phyloP scores from a whole-genome alignment of 495 filamentous ascomycete species.

The Monascus purpureus region DNA sequence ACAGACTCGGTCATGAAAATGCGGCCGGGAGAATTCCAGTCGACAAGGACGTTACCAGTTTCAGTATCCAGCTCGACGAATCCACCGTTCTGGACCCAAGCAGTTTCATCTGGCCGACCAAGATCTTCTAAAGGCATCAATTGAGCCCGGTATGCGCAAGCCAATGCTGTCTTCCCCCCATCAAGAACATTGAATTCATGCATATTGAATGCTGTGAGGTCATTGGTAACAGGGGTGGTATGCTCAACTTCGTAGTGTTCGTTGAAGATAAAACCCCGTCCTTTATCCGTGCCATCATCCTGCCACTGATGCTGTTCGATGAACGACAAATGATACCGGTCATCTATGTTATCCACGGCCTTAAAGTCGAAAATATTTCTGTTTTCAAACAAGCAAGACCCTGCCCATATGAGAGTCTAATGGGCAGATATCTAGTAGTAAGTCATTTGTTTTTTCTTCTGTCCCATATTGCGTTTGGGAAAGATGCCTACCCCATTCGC shows the following conservation, averaged over 20 bases:
- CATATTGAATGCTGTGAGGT: conserved; percentile 23
- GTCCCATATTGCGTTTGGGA: background rate
- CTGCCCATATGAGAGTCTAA: conserved; percentile 23
- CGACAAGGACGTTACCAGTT: conserved; percentile 24
- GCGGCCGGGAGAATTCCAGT: conserved; percentile 29
- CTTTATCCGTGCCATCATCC: conserved; percentile 14
- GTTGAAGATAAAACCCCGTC: conserved; percentile 16
- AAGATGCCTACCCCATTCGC: conserved; percentile 4
- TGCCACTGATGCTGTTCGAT: conserved; percentile 18
- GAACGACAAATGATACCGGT: conserved; percentile 25
- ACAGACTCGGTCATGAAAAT: conserved; percentile 17
- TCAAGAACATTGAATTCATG: conserved; percentile 33
- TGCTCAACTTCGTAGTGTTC: conserved; percentile 17
- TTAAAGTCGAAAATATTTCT: conserved; percentile 25
- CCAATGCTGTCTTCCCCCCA: conserved; percentile 21
- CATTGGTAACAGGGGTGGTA: conserved; percentile 17
- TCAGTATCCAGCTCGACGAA: conserved; percentile 30
- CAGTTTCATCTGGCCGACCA: conserved; percentile 17
- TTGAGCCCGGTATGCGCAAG: conserved; percentile 29
- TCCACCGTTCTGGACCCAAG: conserved; percentile 18
- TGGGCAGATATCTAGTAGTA: background rate
- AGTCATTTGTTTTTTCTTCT: background rate
- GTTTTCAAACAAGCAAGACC: conserved; percentile 16
- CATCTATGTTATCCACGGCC: conserved; percentile 14
- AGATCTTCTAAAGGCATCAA: conserved; percentile 22